A percentile compares a stretch with the other conserved stretches of the same genome.
These are phyloP conservation scores for Alternaria consortialis DNA, from an alignment of 2,329 filamentous ascomycete genomes.

Conservation along the genomic window DNA sequence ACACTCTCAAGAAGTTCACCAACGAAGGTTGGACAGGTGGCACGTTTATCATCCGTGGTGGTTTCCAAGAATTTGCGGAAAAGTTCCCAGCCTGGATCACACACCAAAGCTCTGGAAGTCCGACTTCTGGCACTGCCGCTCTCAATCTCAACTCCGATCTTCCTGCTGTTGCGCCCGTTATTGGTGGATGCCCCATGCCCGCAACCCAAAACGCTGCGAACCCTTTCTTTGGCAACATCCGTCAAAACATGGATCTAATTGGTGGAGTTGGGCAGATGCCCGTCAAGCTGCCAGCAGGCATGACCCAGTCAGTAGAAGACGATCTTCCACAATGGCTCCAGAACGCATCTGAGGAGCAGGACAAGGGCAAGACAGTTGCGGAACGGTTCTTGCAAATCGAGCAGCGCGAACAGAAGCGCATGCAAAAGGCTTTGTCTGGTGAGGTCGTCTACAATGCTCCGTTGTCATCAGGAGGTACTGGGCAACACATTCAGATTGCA, in stretches of 20 bases:
- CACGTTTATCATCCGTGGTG: conserved; percentile 79
- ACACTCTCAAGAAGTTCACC: conserved; percentile 92
- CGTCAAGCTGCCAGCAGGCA: conserved; percentile 65
- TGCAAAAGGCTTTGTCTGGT: conserved; percentile 79
- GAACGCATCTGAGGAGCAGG: conserved; percentile 69
- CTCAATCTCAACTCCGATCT: conserved; percentile 36
- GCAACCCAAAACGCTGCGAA: conserved; percentile 73
- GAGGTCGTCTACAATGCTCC: conserved; percentile 65
- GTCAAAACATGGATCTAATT: conserved; percentile 94
- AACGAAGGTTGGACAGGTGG: conserved; percentile 81
- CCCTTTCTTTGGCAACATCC: conserved; percentile 94
- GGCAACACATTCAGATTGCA: conserved; percentile 74
- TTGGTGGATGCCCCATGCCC: conserved; percentile 87
- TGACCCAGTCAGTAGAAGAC: conserved; percentile 59
- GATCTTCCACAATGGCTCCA: conserved; percentile 80
- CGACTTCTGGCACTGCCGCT: conserved; percentile 32
- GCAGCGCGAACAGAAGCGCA: conserved; percentile 85
- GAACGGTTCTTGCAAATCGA: conserved; percentile 87
- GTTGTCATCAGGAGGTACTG: conserved; percentile 44
- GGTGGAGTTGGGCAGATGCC: conserved; percentile 87
- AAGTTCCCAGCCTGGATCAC: conserved; percentile 70
- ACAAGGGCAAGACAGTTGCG: conserved; percentile 82
- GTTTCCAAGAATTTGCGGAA: conserved; percentile 77
- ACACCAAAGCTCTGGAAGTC: conserved; percentile 50
- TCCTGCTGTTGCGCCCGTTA: conserved; percentile 75